Conservation (phyloP, 1,139 yeast genomes). For the Pichia sp. region DNA sequence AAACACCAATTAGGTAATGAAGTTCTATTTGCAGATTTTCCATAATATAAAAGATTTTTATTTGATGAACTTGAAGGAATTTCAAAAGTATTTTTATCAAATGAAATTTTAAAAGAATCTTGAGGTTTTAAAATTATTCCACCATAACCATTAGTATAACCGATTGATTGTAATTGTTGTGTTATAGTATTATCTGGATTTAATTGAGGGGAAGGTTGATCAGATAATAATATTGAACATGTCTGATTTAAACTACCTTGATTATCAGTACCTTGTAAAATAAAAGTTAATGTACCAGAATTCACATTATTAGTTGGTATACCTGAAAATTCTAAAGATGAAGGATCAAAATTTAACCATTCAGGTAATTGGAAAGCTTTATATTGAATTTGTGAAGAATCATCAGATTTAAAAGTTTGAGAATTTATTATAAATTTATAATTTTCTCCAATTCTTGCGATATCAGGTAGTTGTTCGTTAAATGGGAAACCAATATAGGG, state of each 20-base stretch:
- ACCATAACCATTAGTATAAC: slow-evolving; percentile 64
- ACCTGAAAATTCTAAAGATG: slow-evolving; percentile 61
- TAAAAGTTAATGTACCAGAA: slow-evolving; percentile 41
- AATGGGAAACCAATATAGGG: slow-evolving; percentile 75
- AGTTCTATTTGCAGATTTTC: slow-evolving; percentile 73
- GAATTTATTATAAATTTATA: slow-evolving; percentile 67
- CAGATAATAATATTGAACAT: slow-evolving; percentile 45
- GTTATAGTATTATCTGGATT: slow-evolving; percentile 37
- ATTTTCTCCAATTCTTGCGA: slow-evolving; percentile 61
- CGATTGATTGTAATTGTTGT: slow-evolving; percentile 48
- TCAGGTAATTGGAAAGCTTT: slow-evolving; percentile 54
- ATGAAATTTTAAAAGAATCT: slow-evolving; percentile 53
- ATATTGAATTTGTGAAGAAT: slow-evolving; percentile 43
- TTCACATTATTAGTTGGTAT: slow-evolving; percentile 42
- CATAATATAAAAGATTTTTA: slow-evolving; percentile 64
- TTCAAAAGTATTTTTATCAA: slow-evolving; percentile 53
- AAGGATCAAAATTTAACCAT: slow-evolving; percentile 72
- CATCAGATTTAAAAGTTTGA: slow-evolving; percentile 57
- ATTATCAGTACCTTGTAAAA: slow-evolving; percentile 61
- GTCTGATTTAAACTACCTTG: slow-evolving; percentile 42
- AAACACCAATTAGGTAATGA: slow-evolving; percentile 88
- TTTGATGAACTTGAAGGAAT: slow-evolving; percentile 38
- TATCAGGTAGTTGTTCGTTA: slow-evolving; percentile 76
- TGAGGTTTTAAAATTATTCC: slow-evolving; percentile 75
- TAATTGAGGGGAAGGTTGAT: slow-evolving; percentile 43